phyloP scores from a whole-genome alignment of 2,329 filamentous ascomycete species.

The Dendrostoma leiphaemia region DNA sequence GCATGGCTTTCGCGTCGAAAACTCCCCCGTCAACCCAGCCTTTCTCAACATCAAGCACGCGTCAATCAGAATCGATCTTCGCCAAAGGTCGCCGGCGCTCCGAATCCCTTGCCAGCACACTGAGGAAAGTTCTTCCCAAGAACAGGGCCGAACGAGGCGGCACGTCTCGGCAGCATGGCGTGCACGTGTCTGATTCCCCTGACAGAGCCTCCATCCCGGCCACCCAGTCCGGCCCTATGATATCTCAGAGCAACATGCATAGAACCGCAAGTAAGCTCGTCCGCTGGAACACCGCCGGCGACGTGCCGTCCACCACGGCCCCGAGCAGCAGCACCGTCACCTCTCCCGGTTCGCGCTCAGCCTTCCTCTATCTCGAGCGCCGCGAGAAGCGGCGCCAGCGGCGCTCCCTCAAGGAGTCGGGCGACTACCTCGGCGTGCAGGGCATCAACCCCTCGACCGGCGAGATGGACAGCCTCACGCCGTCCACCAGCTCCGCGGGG shows the following conservation, averaged over 20 bases:
- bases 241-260: not conserved
- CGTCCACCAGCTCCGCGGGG: slow-evolving; percentile 11
- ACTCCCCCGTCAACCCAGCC: not conserved
- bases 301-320: not conserved
- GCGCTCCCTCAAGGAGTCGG: slow-evolving; percentile 48
- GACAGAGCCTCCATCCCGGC: slow-evolving; percentile 5
- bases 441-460: slow-evolving; percentile 58
- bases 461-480: slow-evolving; percentile 43
- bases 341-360: slow-evolving; percentile 13
- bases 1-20: not conserved
- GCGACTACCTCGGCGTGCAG: slow-evolving; percentile 58
- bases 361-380: slow-evolving; percentile 30
- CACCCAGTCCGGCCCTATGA: not conserved
- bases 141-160: slow-evolving; percentile 49
- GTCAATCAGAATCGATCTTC: not conserved
- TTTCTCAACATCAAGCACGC: not conserved
- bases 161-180: slow-evolving; percentile 36
- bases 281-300: slow-evolving; percentile 35
- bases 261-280: slow-evolving; percentile 28
- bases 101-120: slow-evolving; percentile 36
- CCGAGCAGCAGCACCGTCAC: slow-evolving; percentile 5
- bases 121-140: slow-evolving; percentile 47
- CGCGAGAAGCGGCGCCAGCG: slow-evolving; percentile 38
- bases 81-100: slow-evolving; percentile 15
- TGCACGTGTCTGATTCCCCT: slow-evolving; percentile 24